A percentile compares a stretch with the other conserved stretches of the same genome.
These are phyloP conservation scores for Sphagnum tenellum DNA, from an alignment of 225 moss, liverwort and hornwort species.

Conservation along the genomic window DNA sequence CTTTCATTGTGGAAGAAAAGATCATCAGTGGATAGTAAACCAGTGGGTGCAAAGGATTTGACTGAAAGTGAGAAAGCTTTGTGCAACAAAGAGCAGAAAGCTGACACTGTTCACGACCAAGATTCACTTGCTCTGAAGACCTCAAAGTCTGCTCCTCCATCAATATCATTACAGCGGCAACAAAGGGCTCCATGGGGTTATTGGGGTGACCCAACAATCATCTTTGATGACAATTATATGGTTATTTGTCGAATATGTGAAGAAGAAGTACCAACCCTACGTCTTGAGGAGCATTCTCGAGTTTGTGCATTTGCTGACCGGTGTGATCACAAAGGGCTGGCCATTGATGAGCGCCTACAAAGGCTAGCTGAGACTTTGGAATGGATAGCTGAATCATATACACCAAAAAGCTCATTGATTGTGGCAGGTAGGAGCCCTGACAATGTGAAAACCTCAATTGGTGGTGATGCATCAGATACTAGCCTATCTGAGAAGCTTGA, in stretches of 20 bases:
- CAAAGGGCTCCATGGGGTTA: conserved; percentile 31
- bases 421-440: conserved; percentile 63
- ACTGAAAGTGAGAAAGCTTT: conserved; percentile 10
- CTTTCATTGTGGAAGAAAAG: conserved; percentile 82
- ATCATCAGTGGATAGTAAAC: conserved; percentile 24
- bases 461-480: conserved; percentile 19
- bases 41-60: conserved; percentile 20
- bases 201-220: conserved; percentile 39
- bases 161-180: conserved; percentile 24
- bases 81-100: conserved; percentile 8
- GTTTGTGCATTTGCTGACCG: conserved; percentile 97
- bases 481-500: conserved; percentile 32
- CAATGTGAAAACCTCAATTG: conserved; percentile 38
- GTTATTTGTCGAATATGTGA: conserved; percentile 99
- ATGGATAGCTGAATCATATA: conserved; percentile 66
- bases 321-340: conserved; percentile 77
- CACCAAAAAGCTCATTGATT: conserved; percentile 47
- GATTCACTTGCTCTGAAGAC: background rate
- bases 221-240: conserved; percentile 60
- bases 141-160: conserved; percentile 20
- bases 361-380: conserved; percentile 78
- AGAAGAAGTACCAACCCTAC: conserved; percentile 87
- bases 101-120: conserved; percentile 4
- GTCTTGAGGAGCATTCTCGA: conserved; percentile 93
- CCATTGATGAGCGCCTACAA: conserved; percentile 78